These are phyloP conservation scores for Fusarium newnesense DNA, from an alignment of 2,329 filamentous ascomycete genomes.

Conservation along the genomic window DNA sequence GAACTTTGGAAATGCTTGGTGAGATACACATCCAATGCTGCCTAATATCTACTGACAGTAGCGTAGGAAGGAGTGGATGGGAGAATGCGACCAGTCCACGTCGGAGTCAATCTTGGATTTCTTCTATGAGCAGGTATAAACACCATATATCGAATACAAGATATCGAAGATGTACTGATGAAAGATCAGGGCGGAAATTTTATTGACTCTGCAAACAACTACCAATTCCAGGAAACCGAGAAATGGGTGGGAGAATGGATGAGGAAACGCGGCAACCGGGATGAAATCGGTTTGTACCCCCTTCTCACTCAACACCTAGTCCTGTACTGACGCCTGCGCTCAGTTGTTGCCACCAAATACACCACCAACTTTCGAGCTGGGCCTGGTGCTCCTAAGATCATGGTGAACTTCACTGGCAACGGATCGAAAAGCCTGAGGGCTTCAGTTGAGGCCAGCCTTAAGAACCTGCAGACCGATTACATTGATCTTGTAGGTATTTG, in stretches of 20 bases:
- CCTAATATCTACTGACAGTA: background rate
- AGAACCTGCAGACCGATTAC: slow-evolving; percentile 73
- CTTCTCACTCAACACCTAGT: background rate
- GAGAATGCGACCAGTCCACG: slow-evolving; percentile 70
- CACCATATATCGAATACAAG: background rate
- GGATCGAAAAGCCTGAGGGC: slow-evolving; percentile 68
- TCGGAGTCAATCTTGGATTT: slow-evolving; percentile 73
- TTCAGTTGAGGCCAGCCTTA: slow-evolving; percentile 66
- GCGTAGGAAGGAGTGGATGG: slow-evolving; percentile 65
- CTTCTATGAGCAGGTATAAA: slow-evolving; percentile 65
- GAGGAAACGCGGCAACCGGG: slow-evolving; percentile 69
- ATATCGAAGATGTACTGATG: slow-evolving; percentile 13
- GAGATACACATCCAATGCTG: background rate
- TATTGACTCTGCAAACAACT: slow-evolving; percentile 77
- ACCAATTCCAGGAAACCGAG: slow-evolving; percentile 72
- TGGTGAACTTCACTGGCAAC: slow-evolving; percentile 67
- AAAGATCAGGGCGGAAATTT: slow-evolving; percentile 68
- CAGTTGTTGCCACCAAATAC: slow-evolving; percentile 76
- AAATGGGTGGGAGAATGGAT: slow-evolving; percentile 78
- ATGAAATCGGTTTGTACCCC: slow-evolving; percentile 66
- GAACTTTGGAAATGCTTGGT: slow-evolving; percentile 70
- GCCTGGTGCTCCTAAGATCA: slow-evolving; percentile 54
- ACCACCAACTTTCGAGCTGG: slow-evolving; percentile 66
- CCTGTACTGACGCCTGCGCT: background rate
- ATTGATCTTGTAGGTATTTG: slow-evolving; percentile 66